Evolutionary conservation across 1,139 yeast species (phyloP).

Genomic region (Ogataea hybrid): DNA sequence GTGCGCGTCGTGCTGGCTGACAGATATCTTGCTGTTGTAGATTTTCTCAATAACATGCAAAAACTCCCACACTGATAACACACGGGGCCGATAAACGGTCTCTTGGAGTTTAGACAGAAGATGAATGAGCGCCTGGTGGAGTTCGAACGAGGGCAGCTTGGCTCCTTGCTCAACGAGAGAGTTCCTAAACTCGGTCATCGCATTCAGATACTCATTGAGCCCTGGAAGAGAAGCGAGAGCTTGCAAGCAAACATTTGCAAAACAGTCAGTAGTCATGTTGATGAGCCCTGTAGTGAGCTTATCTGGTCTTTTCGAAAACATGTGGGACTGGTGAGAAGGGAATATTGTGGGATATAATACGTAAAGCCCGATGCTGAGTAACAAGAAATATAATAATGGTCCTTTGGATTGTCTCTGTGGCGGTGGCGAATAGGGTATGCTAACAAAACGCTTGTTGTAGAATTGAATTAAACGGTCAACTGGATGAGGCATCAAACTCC

Average conservation of each 20-base stretch:
- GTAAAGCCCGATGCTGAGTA: conserved; percentile 13
- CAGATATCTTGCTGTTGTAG: conserved; percentile 72
- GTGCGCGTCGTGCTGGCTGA: conserved; percentile 93
- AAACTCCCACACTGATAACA: conserved; percentile 76
- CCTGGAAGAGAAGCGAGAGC: conserved; percentile 73
- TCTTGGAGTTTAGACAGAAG: conserved; percentile 61
- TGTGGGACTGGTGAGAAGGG: conserved; percentile 11
- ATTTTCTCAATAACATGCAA: conserved; percentile 71
- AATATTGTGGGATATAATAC: conserved; percentile 19
- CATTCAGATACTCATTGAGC: conserved; percentile 60
- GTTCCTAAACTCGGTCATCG: conserved; percentile 35
- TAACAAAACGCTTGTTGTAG: background rate
- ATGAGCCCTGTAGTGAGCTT: conserved; percentile 78
- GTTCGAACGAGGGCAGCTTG: conserved; percentile 37
- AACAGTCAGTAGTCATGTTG: conserved; percentile 85
- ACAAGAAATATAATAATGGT: background rate
- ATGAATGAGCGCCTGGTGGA: conserved; percentile 56
- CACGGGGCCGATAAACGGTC: conserved; percentile 51
- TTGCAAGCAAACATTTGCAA: conserved; percentile 88
- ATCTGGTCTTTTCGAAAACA: conserved; percentile 54
- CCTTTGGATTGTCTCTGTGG: background rate
- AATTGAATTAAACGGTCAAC: conserved; percentile 3
- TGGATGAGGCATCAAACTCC: conserved; percentile 5
- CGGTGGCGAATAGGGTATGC: background rate
- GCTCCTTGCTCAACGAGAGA: background rate